Percentiles rank a stretch among this genome's conserved stretches.
Conservation (phyloP, 331 rosid genomes). For the Stylosanthes scabra region DNA sequence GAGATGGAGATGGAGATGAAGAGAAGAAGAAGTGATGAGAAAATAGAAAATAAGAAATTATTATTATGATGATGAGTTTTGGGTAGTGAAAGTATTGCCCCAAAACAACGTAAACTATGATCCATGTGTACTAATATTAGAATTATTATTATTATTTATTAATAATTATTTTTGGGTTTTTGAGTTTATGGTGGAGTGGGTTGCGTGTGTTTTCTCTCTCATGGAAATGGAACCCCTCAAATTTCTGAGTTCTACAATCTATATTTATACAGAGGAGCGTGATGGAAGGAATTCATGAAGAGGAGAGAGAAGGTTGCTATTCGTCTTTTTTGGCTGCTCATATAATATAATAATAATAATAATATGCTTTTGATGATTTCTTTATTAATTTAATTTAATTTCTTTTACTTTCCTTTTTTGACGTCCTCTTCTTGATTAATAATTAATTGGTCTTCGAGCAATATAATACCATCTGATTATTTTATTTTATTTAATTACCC, state of each 20-base stretch:
- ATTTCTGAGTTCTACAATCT: slow-evolving; percentile 31
- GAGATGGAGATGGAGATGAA: slow-evolving; percentile 19
- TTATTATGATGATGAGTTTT: neutral
- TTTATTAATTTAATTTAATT: neutral
- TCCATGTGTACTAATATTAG: slow-evolving; percentile 47
- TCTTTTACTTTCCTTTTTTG: neutral
- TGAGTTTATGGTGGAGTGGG: slow-evolving; percentile 2
- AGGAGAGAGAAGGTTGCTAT: slow-evolving; percentile 4
- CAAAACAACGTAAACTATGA: slow-evolving; percentile 49
- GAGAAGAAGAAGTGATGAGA: slow-evolving; percentile 15
- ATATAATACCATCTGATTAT: no score
- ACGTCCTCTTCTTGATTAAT: neutral
- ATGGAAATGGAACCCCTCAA: slow-evolving; percentile 27
- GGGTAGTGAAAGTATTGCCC: neutral
- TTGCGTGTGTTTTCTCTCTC: slow-evolving; percentile 33
- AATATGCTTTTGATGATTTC: slow-evolving; percentile 5
- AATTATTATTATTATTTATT: neutral
- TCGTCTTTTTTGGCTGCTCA: slow-evolving; percentile 30
- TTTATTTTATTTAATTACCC: no score
- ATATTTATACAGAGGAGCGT: slow-evolving; percentile 27
- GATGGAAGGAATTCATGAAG: neutral
- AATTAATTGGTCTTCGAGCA: neutral
- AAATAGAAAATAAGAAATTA: slow-evolving; percentile 27
- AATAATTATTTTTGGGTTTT: neutral
- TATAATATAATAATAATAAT: no score